phyloP scores from a whole-genome alignment of 2,329 filamentous ascomycete species.

The Zasmidium cellare region DNA sequence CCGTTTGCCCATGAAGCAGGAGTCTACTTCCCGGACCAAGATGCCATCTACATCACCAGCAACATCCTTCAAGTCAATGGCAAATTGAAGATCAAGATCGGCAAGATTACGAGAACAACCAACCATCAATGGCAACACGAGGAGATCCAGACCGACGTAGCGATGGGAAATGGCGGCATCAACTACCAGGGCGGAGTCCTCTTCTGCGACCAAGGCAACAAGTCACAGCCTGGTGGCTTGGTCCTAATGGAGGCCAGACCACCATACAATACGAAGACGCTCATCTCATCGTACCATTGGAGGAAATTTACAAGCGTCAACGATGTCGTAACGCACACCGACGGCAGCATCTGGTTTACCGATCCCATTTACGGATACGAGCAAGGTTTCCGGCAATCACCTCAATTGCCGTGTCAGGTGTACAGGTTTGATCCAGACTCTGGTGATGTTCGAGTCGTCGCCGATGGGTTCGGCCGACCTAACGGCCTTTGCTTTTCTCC shows the following conservation, averaged over 20 bases:
- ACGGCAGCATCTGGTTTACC: conserved; percentile 64
- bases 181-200: conserved; percentile 43
- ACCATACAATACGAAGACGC: conserved; percentile 27
- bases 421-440: conserved; percentile 51
- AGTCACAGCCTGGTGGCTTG: conserved; percentile 23
- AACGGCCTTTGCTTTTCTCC: conserved; percentile 62
- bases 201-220: conserved; percentile 34
- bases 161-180: conserved; percentile 53
- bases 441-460: conserved; percentile 55
- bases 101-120: conserved; percentile 22
- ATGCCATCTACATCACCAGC: conserved; percentile 45
- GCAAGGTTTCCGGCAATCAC: conserved; percentile 58
- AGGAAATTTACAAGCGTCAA: conserved; percentile 63
- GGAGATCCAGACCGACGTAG: conserved; percentile 35
- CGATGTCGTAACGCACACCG: conserved; percentile 55
- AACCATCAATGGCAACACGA: conserved; percentile 46
- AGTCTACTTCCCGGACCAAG: conserved; percentile 35
- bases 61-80: conserved; percentile 32
- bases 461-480: conserved; percentile 57
- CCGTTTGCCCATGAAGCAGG: conserved; percentile 41
- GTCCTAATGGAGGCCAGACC: conserved; percentile 24
- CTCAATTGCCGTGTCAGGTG: conserved; percentile 58
- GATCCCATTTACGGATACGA: conserved; percentile 61
- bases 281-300: conserved; percentile 62
- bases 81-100: conserved; percentile 27